phyloP scores from a whole-genome alignment of 208 protist genomes.

The Acanthamoeba lenticulata region DNA sequence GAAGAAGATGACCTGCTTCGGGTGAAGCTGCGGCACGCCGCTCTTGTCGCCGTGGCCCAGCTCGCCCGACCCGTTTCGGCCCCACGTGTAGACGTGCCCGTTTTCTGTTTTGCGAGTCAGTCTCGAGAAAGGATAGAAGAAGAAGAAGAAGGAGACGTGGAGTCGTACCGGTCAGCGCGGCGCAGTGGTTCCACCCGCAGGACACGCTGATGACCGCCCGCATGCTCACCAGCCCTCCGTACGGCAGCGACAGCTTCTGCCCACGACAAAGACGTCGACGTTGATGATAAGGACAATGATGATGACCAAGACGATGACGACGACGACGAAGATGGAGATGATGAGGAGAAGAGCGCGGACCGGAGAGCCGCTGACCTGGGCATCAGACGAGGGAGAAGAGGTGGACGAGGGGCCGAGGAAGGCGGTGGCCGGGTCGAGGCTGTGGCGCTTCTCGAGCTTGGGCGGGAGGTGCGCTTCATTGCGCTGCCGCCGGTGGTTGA shows the following conservation, averaged over 20 bases:
- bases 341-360: too few species aligned
- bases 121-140: too few species aligned
- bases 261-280: not conserved
- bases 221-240: not conserved
- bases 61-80: not conserved
- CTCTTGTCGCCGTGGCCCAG: constrained; percentile 27
- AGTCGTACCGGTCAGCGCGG: not conserved
- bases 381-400: too few species aligned
- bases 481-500: not conserved
- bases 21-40: not conserved
- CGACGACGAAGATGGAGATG: too few species aligned
- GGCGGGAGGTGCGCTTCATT: not conserved
- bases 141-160: too few species aligned
- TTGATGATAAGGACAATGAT: too few species aligned
- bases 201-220: not conserved
- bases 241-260: not conserved
- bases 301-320: too few species aligned
- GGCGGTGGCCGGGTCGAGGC: not conserved
- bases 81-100: constrained; percentile 33
- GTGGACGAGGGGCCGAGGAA: too few species aligned
- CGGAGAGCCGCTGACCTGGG: too few species aligned
- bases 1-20: constrained; percentile 25
- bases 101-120: too few species aligned
- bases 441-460: not conserved
- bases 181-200: constrained; percentile 13